phyloP scores from a whole-genome alignment of 768 basidiomycete genomes.

The Asterophora lycoperdoides region DNA sequence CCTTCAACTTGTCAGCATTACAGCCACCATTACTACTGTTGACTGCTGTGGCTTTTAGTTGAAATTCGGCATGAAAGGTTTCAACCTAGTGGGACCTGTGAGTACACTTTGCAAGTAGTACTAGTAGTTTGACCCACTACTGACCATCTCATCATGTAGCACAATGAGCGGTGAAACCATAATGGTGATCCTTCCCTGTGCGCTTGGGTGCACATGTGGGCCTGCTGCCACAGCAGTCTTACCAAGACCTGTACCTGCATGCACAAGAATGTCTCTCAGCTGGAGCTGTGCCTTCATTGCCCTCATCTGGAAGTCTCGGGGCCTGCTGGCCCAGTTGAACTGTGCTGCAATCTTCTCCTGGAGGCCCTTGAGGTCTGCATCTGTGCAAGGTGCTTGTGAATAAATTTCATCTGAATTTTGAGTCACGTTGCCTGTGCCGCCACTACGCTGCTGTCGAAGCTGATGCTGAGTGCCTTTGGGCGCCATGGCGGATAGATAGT shows the following conservation, averaged over 20 bases:
- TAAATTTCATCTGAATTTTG: not conserved
- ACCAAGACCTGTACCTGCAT: conserved; percentile 34
- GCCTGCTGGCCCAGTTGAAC: conserved; percentile 18
- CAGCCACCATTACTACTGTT: conserved; percentile 29
- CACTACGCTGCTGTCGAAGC: not conserved
- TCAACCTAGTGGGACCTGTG: conserved; percentile 14
- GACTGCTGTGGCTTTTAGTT: conserved; percentile 26
- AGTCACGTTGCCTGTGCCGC: not conserved
- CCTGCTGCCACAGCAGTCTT: conserved; percentile 38
- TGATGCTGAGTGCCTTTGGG: not conserved
- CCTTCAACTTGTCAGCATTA: conserved; percentile 20
- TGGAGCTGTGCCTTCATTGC: conserved; percentile 27
- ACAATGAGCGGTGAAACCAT: conserved; percentile 36
- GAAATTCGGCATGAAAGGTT: conserved; percentile 29
- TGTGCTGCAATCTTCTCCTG: conserved; percentile 9
- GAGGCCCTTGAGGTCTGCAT: conserved; percentile 12
- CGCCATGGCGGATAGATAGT: not conserved
- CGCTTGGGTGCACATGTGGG: conserved; percentile 25
- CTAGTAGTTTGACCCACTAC: not conserved
- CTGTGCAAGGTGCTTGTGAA: conserved; percentile 2
- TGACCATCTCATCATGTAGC: conserved; percentile 35
- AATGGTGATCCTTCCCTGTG: conserved; percentile 28
- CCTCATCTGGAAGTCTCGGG: conserved; percentile 25
- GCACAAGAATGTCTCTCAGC: conserved; percentile 28
- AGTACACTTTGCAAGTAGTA: not conserved